Conservation (phyloP, 2,329 filamentous ascomycete species). For the Penicillium brevicompactum region DNA sequence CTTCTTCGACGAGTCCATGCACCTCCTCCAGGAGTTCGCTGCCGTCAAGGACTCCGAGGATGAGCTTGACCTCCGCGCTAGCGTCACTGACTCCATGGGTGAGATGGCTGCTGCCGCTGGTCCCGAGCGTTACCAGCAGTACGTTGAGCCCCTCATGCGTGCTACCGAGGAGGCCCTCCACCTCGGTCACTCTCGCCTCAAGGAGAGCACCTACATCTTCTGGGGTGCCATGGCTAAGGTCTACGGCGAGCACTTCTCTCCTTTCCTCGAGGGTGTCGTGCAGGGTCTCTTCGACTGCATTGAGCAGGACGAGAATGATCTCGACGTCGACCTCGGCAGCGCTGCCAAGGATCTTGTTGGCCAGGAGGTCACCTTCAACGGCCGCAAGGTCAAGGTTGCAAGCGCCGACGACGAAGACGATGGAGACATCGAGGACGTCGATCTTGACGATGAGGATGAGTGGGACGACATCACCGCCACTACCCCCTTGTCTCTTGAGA, state of each 20-base stretch:
- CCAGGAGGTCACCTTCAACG: slow-evolving; percentile 74
- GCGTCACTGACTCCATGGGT: slow-evolving; percentile 89
- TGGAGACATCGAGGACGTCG: slow-evolving; percentile 63
- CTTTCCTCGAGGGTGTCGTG: slow-evolving; percentile 50
- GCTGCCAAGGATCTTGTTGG: slow-evolving; percentile 74
- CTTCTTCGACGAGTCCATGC: slow-evolving; percentile 92
- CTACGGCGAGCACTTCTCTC: slow-evolving; percentile 68
- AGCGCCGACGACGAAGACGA: slow-evolving; percentile 61
- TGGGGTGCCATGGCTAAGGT: slow-evolving; percentile 96
- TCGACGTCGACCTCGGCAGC: slow-evolving; percentile 74
- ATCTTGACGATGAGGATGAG: slow-evolving; percentile 77
- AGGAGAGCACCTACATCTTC: slow-evolving; percentile 95
- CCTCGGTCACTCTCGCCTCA: slow-evolving; percentile 84
- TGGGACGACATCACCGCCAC: slow-evolving; percentile 83
- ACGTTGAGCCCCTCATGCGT: slow-evolving; percentile 86
- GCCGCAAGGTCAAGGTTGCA: slow-evolving; percentile 83
- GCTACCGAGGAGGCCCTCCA: slow-evolving; percentile 88
- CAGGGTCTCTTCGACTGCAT: slow-evolving; percentile 75
- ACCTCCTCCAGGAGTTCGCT: slow-evolving; percentile 80
- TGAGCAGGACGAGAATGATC: slow-evolving; percentile 82
- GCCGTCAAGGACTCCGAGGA: slow-evolving; percentile 86
- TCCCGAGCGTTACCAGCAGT: slow-evolving; percentile 81
- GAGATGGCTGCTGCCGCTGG: slow-evolving; percentile 91
- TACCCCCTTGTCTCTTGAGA: slow-evolving; percentile 88
- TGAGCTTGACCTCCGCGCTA: slow-evolving; percentile 84